Conservation (phyloP, 2,329 filamentous ascomycete genomes). For the Onygenales sp. region DNA sequence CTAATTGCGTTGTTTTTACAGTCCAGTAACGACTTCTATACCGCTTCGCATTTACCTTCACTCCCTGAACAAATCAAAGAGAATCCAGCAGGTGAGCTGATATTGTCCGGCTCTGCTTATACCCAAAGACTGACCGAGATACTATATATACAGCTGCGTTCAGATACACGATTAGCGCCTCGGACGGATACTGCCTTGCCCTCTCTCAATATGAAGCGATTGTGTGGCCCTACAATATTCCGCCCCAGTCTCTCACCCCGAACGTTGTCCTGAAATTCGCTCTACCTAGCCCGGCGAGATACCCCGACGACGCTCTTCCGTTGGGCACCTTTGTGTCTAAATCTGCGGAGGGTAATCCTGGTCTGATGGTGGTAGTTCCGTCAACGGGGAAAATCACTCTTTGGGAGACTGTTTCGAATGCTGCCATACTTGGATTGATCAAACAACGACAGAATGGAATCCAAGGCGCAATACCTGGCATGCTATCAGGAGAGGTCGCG, state of each 20-base stretch:
- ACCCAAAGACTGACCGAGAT: conserved; percentile 5
- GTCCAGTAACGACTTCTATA: conserved; percentile 78
- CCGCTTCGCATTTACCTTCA: conserved; percentile 72
- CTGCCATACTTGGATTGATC: conserved; percentile 73
- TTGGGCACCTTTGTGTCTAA: conserved; percentile 74
- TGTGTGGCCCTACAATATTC: conserved; percentile 73
- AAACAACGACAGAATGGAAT: conserved; percentile 73
- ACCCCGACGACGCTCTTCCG: conserved; percentile 61
- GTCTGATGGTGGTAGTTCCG: conserved; percentile 77
- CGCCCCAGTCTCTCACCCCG: conserved; percentile 27
- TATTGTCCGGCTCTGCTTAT: background rate
- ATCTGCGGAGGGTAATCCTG: conserved; percentile 69
- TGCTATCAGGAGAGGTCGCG: conserved; percentile 70
- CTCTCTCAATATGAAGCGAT: conserved; percentile 75
- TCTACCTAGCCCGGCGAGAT: conserved; percentile 62
- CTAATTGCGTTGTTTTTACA: conserved; percentile 26
- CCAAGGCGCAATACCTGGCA: conserved; percentile 61
- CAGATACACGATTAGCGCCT: conserved; percentile 56
- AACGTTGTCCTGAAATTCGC: conserved; percentile 73
- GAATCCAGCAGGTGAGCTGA: conserved; percentile 48
- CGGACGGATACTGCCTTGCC: conserved; percentile 64
- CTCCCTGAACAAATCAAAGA: conserved; percentile 67
- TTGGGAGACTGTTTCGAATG: conserved; percentile 91
- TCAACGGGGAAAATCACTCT: conserved; percentile 77
- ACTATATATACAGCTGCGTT: conserved; percentile 44